These are phyloP conservation scores for Gonapodya prolifera DNA, from an alignment of 192 early-diverging fungal species.

Conservation along the genomic window DNA sequence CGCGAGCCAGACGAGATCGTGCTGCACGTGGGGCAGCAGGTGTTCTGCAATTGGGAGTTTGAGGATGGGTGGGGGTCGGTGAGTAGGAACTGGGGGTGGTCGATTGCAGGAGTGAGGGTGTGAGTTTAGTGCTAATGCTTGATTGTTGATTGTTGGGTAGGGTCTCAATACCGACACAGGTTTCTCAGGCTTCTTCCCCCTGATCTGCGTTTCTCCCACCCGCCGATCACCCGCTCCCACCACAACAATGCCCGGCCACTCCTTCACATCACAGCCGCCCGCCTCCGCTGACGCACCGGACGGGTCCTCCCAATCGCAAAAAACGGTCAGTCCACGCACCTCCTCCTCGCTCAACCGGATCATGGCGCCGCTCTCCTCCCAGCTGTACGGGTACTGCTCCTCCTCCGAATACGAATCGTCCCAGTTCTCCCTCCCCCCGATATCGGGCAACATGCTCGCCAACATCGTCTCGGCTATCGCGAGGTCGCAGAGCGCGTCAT, in stretches of 20 bases:
- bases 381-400: no score
- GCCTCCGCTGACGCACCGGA: no score
- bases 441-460: no score
- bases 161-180: not conserved
- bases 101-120: not conserved
- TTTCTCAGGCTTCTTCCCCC: not conserved
- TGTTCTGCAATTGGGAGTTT: not conserved
- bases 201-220: not conserved
- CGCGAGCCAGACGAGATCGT: not conserved
- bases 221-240: not conserved
- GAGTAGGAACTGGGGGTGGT: not conserved
- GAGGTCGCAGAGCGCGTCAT: no score
- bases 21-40: not conserved
- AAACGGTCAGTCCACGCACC: no score
- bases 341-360: no score
- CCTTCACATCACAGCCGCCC: not conserved
- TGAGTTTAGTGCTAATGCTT: no score
- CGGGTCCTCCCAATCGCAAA: no score
- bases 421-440: no score
- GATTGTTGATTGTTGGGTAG: not conserved
- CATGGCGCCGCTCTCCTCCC: no score
- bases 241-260: not conserved
- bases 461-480: no score
- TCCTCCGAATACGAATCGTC: no score
- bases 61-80: not conserved